Conservation (phyloP, 805 yeast genomes). For the Metschnikowia aberdeeniae region DNA sequence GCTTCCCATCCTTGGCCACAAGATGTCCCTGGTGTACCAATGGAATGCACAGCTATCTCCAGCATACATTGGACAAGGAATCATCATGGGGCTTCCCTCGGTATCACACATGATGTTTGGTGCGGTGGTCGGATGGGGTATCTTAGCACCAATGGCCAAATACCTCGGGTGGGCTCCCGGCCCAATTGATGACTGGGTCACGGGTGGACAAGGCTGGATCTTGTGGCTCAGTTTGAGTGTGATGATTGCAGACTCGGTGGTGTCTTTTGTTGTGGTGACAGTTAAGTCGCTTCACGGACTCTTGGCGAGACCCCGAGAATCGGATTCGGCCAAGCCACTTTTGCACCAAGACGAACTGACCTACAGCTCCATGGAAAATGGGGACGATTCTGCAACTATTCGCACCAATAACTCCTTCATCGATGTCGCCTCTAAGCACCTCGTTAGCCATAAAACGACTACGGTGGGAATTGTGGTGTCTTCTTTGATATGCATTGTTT, state of each 20-base stretch:
- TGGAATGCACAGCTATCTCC: slow-evolving; percentile 97
- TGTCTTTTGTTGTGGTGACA: slow-evolving; percentile 67
- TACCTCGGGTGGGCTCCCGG: slow-evolving; percentile 83
- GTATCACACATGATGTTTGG: slow-evolving; percentile 90
- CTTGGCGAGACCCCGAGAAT: not conserved
- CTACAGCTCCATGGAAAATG: not conserved
- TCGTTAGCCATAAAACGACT: slow-evolving; percentile 50
- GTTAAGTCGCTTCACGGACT: slow-evolving; percentile 34
- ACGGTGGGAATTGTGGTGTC: slow-evolving; percentile 61
- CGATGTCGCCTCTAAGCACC: slow-evolving; percentile 25
- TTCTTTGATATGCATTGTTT: slow-evolving; percentile 59
- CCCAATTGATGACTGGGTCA: slow-evolving; percentile 84
- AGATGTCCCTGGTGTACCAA: slow-evolving; percentile 57
- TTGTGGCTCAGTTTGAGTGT: slow-evolving; percentile 89
- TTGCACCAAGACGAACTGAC: not conserved
- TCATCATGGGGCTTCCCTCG: slow-evolving; percentile 93
- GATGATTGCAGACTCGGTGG: slow-evolving; percentile 88
- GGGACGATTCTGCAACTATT: slow-evolving; percentile 1
- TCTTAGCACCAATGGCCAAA: slow-evolving; percentile 78
- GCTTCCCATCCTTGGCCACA: slow-evolving; percentile 72
- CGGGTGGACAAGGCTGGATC: slow-evolving; percentile 96
- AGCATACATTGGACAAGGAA: slow-evolving; percentile 96
- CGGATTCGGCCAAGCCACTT: not conserved
- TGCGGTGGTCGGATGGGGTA: slow-evolving; percentile 85
- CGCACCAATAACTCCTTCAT: slow-evolving; percentile 5